A percentile compares a stretch with the other conserved stretches of the same genome.
Evolutionary conservation across 2,329 filamentous ascomycete species (phyloP).

Genomic region (Lachnellula hyalina): DNA sequence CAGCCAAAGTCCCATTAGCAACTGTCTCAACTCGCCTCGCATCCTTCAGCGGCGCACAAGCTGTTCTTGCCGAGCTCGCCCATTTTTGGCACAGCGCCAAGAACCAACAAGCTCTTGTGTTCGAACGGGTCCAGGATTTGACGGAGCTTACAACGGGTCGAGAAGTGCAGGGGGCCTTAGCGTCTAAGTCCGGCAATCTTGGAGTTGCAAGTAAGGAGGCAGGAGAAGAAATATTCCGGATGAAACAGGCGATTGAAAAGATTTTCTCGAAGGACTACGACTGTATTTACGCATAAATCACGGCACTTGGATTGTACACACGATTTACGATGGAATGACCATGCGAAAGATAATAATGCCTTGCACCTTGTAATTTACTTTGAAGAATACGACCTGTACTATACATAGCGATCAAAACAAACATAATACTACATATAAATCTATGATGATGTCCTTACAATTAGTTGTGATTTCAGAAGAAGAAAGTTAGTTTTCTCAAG

Average conservation of each 20-base stretch:
- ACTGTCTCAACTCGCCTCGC: constrained; percentile 48
- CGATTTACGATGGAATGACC: neutral
- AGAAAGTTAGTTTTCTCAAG: too few relatives aligned
- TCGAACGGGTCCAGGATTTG: constrained; percentile 22
- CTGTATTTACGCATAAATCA: constrained; percentile 23
- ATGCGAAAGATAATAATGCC: neutral
- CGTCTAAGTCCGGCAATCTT: constrained; percentile 10
- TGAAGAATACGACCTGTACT: neutral
- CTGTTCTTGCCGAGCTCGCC: constrained; percentile 50
- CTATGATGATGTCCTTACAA: too few relatives aligned
- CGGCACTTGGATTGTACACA: neutral
- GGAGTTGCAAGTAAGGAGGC: constrained; percentile 1
- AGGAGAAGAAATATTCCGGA: constrained; percentile 17
- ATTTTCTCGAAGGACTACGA: constrained; percentile 38
- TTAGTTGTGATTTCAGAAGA: too few relatives aligned
- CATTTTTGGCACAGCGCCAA: constrained; percentile 55
- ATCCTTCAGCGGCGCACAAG: constrained; percentile 47
- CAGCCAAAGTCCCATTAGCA: constrained; percentile 50
- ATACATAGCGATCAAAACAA: neutral
- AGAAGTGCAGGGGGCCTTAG: constrained; percentile 7
- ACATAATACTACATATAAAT: too few relatives aligned
- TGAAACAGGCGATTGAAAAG: constrained; percentile 26
- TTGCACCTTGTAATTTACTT: neutral
- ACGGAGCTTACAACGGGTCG: constrained; percentile 10
- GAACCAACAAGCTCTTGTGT: constrained; percentile 35